These are phyloP conservation scores for Beauveria australis DNA, from an alignment of 2,329 filamentous ascomycete species.

Conservation along the genomic window DNA sequence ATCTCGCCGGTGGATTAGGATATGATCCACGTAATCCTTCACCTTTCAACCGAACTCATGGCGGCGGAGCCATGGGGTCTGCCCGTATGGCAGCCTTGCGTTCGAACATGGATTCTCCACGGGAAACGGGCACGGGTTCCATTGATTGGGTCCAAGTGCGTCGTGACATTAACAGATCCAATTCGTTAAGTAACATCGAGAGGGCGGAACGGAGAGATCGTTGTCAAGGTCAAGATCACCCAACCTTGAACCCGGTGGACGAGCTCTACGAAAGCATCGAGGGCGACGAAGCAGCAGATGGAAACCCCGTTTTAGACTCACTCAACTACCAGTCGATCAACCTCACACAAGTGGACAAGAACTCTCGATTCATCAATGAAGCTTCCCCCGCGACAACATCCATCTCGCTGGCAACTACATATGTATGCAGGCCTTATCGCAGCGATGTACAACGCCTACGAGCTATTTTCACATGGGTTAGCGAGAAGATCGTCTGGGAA, in stretches of 20 bases:
- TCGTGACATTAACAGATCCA: slow-evolving; percentile 90
- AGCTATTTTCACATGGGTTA: slow-evolving; percentile 95
- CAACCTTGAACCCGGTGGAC: slow-evolving; percentile 81
- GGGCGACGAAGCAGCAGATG: slow-evolving; percentile 83
- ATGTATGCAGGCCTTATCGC: slow-evolving; percentile 87
- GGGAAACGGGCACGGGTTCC: slow-evolving; percentile 50
- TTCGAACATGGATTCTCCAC: slow-evolving; percentile 43
- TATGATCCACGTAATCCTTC: slow-evolving; percentile 34
- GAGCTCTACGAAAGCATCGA: slow-evolving; percentile 77
- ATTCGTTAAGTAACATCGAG: slow-evolving; percentile 85
- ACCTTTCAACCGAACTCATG: slow-evolving; percentile 30
- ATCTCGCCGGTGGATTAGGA: slow-evolving; percentile 56
- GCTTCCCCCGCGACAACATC: slow-evolving; percentile 77
- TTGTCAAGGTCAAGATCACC: slow-evolving; percentile 90
- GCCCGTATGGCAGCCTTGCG: slow-evolving; percentile 27
- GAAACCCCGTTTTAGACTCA: slow-evolving; percentile 71
- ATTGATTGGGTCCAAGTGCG: slow-evolving; percentile 97
- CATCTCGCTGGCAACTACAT: slow-evolving; percentile 75
- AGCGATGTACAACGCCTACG: slow-evolving; percentile 88
- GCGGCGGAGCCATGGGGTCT: slow-evolving; percentile 20
- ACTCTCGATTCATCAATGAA: slow-evolving; percentile 79
- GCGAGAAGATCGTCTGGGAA: slow-evolving; percentile 93
- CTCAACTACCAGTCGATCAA: slow-evolving; percentile 76
- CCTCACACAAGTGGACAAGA: slow-evolving; percentile 87
- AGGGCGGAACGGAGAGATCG: slow-evolving; percentile 75